phyloP scores from a whole-genome alignment of 139 green algal genomes.

The Coelastrella sp. region DNA sequence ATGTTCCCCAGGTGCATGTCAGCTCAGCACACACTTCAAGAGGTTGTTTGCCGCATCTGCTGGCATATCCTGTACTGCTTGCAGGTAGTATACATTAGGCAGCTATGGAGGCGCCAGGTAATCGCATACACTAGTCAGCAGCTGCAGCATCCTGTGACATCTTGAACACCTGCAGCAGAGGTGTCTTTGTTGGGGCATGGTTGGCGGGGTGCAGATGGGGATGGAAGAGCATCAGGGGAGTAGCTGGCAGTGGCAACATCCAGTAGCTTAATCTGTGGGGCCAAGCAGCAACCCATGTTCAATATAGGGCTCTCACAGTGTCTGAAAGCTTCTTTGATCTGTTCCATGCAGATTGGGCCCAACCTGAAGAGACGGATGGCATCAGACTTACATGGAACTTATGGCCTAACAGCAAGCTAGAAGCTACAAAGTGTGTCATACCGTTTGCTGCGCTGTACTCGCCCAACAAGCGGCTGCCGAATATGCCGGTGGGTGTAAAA shows the following conservation, averaged over 20 bases:
- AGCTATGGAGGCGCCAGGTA: slow-evolving; percentile 4
- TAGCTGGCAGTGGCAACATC: neutral
- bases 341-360: slow-evolving; percentile 13
- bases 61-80: neutral
- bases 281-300: neutral
- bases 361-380: slow-evolving; percentile 43
- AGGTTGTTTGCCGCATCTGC: neutral
- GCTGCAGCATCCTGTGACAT: no score
- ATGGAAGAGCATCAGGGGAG: no score
- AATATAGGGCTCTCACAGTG: neutral
- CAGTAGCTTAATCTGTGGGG: neutral
- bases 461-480: slow-evolving; percentile 82
- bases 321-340: neutral
- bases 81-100: neutral
- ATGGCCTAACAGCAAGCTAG: slow-evolving; percentile 93
- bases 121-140: neutral
- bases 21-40: neutral
- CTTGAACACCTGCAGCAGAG: no score
- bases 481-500: slow-evolving; percentile 82
- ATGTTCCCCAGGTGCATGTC: neutral
- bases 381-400: slow-evolving; percentile 81
- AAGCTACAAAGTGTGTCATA: slow-evolving; percentile 97
- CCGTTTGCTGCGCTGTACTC: slow-evolving; percentile 95
- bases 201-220: no score
- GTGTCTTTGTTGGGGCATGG: no score